phyloP scores from a whole-genome alignment of 495 filamentous ascomycete species.

The Penicillium soppii region DNA sequence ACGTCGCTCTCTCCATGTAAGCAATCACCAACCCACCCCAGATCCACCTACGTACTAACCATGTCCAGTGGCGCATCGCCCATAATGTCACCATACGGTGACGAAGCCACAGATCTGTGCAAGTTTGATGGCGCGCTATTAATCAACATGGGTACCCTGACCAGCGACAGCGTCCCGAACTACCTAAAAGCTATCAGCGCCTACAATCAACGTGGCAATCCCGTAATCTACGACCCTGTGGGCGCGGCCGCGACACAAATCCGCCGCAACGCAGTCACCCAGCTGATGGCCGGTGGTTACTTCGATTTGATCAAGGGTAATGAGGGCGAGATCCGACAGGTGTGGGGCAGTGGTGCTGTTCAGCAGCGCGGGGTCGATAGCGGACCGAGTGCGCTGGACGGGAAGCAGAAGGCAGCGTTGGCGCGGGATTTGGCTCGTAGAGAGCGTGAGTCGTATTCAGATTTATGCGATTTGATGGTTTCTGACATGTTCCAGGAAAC shows the following conservation, averaged over 20 bases:
- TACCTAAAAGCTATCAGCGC: constrained; percentile 67
- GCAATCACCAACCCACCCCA: background rate
- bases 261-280: constrained; percentile 66
- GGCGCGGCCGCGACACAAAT: constrained; percentile 81
- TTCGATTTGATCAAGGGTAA: constrained; percentile 94
- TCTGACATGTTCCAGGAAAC: constrained; percentile 39
- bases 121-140: constrained; percentile 67
- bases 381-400: constrained; percentile 54
- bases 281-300: constrained; percentile 71
- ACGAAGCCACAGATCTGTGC: constrained; percentile 78
- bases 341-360: constrained; percentile 51
- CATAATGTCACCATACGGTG: constrained; percentile 88
- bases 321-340: constrained; percentile 81
- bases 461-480: background rate
- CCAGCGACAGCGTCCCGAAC: constrained; percentile 64
- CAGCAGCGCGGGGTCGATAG: constrained; percentile 90
- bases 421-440: constrained; percentile 63
- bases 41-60: constrained; percentile 15
- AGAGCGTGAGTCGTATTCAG: constrained; percentile 43
- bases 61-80: constrained; percentile 69
- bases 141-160: constrained; percentile 93
- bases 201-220: constrained; percentile 73
- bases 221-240: constrained; percentile 87
- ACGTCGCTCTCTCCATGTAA: constrained; percentile 75
- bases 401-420: constrained; percentile 56